Evolutionary conservation across 306 rosid genomes (phyloP).

Genomic region (Glycyrrhiza uralensis): DNA sequence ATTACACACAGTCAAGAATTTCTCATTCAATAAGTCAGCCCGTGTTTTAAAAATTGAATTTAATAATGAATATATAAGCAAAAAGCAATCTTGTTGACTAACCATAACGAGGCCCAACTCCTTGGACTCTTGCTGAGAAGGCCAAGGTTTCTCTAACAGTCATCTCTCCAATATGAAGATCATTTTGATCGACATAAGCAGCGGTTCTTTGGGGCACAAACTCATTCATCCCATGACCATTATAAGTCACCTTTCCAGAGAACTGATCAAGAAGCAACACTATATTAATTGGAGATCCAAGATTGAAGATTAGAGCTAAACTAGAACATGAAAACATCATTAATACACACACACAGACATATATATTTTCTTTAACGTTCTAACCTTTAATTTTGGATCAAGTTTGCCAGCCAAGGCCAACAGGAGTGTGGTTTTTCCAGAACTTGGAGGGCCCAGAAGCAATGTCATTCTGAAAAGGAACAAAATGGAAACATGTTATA

Average conservation of each 20-base stretch:
- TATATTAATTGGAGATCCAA: neutral
- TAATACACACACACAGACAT: neutral
- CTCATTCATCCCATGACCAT: slow-evolving; percentile 65
- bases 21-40: neutral
- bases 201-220: slow-evolving; percentile 78
- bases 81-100: slow-evolving; percentile 8
- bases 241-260: slow-evolving; percentile 58
- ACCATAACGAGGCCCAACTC: slow-evolving; percentile 71
- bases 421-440: slow-evolving; percentile 78
- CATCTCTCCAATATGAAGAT: slow-evolving; percentile 69
- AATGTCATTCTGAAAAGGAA: slow-evolving; percentile 55
- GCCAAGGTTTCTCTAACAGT: slow-evolving; percentile 82
- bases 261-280: slow-evolving; percentile 31
- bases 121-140: slow-evolving; percentile 87
- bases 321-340: neutral
- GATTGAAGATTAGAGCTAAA: neutral
- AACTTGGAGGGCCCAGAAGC: slow-evolving; percentile 84
- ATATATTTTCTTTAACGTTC: neutral
- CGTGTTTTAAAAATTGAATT: neutral
- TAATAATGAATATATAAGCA: neutral
- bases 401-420: slow-evolving; percentile 77
- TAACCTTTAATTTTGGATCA: slow-evolving; percentile 58
- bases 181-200: slow-evolving; percentile 74
- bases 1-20: neutral
- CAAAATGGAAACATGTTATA: slow-evolving; percentile 3